Percentiles rank a stretch among this genome's conserved stretches.
phyloP scores from a whole-genome alignment of 768 basidiomycete genomes.

The Mycena kentingensis region DNA sequence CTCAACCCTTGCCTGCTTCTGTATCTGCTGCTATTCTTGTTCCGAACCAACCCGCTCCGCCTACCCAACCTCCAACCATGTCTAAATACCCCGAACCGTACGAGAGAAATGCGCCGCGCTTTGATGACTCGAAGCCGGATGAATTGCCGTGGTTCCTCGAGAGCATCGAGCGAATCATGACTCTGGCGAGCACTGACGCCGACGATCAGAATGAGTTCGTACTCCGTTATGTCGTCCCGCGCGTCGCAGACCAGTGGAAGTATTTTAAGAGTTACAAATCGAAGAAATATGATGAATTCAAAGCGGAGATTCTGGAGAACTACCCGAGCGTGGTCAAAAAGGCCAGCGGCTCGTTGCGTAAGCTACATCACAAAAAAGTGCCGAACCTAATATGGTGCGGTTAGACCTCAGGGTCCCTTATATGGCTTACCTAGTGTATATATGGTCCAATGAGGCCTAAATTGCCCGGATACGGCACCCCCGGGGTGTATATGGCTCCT shows the following conservation, averaged over 20 bases:
- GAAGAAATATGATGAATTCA: background rate
- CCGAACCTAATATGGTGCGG: no score
- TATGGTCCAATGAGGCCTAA: no score
- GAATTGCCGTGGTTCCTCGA: constrained; percentile 2
- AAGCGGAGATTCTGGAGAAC: constrained; percentile 3
- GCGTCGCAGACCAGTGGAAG: background rate
- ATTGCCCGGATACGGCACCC: no score
- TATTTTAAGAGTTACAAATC: background rate
- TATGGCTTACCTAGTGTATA: no score
- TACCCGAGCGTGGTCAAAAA: background rate
- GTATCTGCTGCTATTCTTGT: no score
- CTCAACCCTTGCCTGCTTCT: no score
- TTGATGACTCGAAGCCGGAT: background rate
- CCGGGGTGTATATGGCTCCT: no score
- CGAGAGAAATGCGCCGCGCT: constrained; percentile 1
- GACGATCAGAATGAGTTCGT: background rate
- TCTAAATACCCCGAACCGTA: constrained; percentile 3
- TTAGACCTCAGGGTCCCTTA: no score
- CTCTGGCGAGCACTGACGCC: background rate
- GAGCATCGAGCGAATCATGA: constrained; percentile 4
- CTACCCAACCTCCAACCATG: no score
- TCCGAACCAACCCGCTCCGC: no score
- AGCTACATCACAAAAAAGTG: no score
- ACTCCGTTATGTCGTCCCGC: background rate
- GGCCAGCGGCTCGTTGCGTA: background rate